These are phyloP conservation scores for Brassica balearica DNA, from an alignment of 441 rosid species.

Conservation along the genomic window DNA sequence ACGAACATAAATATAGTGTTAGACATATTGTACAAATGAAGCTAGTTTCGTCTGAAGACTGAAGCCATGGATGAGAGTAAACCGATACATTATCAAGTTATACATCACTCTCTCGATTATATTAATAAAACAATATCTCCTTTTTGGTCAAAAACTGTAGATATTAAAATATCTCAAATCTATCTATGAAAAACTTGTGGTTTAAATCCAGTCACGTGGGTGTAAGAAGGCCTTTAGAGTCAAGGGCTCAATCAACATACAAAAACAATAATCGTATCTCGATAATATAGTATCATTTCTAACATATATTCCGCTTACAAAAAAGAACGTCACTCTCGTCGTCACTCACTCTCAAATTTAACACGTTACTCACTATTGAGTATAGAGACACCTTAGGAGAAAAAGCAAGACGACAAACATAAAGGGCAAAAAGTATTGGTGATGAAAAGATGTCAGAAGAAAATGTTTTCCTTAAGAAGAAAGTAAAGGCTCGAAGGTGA, in stretches of 20 bases:
- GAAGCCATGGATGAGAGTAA: not conserved
- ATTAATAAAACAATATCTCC: not conserved
- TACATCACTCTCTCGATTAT: slow-evolving; percentile 3
- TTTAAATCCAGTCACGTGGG: not conserved
- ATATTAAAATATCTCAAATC: not conserved
- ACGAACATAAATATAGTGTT: not conserved
- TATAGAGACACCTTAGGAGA: slow-evolving; percentile 10
- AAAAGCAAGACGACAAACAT: slow-evolving; percentile 10
- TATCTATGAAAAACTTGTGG: slow-evolving; percentile 10
- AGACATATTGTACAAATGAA: not conserved
- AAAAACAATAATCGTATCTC: not conserved
- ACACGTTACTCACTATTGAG: not conserved
- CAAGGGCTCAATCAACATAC: not conserved
- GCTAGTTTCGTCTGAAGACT: not conserved
- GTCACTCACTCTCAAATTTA: not conserved
- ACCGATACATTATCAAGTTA: not conserved
- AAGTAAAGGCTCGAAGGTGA: slow-evolving; percentile 15
- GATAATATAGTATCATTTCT: not conserved
- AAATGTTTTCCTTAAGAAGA: slow-evolving; percentile 4
- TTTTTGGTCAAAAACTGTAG: not conserved
- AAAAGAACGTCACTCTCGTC: slow-evolving; percentile 12
- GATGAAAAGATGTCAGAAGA: not conserved
- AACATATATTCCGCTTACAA: not conserved
- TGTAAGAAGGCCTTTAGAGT: not conserved
- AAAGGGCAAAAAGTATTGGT: slow-evolving; percentile 7